phyloP scores from a whole-genome alignment of 23 red algal genomes.

The Cyanidioschyzon merolae region DNA sequence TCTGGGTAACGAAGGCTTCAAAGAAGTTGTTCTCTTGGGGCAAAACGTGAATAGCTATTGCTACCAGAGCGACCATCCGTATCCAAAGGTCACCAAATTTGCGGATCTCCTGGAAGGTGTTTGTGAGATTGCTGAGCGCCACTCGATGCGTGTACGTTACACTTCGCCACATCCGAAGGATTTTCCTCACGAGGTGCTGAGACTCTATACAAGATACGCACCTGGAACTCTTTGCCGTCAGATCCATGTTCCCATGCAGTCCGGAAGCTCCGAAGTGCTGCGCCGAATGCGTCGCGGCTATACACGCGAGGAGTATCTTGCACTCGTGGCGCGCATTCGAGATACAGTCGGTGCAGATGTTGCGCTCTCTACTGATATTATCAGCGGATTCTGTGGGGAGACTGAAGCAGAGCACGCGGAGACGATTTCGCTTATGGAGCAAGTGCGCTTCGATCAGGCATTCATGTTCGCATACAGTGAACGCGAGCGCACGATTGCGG shows the following conservation, averaged over 20 bases:
- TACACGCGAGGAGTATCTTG: constrained; percentile 24
- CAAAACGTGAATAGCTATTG: constrained; percentile 56
- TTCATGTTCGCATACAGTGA: constrained; percentile 41
- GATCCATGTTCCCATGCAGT: constrained; percentile 49
- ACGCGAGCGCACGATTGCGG: constrained; percentile 29
- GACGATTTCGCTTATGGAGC: constrained; percentile 31
- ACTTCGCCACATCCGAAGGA: constrained; percentile 48
- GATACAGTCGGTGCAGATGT: background rate
- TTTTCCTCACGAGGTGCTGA: constrained; percentile 38
- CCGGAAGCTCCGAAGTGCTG: constrained; percentile 28
- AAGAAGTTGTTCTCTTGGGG: constrained; percentile 47
- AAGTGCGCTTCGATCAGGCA: constrained; percentile 31
- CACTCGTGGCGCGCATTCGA: constrained; percentile 15
- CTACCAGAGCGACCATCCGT: background rate
- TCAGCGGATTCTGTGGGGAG: constrained; percentile 55
- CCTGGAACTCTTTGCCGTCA: constrained; percentile 24
- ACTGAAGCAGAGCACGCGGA: constrained; percentile 32
- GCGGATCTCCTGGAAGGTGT: constrained; percentile 32
- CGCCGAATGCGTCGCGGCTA: constrained; percentile 39
- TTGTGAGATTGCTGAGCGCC: constrained; percentile 19
- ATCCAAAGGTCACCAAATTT: background rate
- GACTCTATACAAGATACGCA: constrained; percentile 4
- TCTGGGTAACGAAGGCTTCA: constrained; percentile 32
- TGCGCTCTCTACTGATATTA: constrained; percentile 39
- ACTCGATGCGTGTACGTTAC: constrained; percentile 37